phyloP scores from a whole-genome alignment of 2,329 filamentous ascomycete species.

The Scleromitrula shiraiana region DNA sequence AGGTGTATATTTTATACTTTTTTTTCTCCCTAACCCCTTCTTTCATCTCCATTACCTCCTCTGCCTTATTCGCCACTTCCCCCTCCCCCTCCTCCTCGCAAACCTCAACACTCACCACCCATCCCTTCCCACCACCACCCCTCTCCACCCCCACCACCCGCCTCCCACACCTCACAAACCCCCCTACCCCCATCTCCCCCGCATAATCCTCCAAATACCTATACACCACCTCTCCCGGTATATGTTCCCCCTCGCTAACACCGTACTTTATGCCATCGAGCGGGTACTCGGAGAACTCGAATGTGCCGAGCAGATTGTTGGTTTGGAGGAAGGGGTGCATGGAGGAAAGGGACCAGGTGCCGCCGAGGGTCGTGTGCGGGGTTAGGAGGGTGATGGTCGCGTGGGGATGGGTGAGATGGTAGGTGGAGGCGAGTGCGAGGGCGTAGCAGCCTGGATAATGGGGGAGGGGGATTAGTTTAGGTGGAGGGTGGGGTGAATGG shows the following conservation, averaged over 20 bases:
- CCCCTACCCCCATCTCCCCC: slow-evolving; percentile 41
- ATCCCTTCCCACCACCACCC: slow-evolving; percentile 36
- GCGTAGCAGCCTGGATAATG: slow-evolving; percentile 36
- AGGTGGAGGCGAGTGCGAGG: slow-evolving; percentile 53
- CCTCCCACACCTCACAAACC: slow-evolving; percentile 42
- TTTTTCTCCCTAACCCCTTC: neutral
- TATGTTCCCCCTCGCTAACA: slow-evolving; percentile 44
- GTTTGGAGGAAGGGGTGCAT: slow-evolving; percentile 62
- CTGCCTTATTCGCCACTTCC: neutral
- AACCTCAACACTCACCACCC: slow-evolving; percentile 26
- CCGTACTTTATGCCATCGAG: slow-evolving; percentile 50
- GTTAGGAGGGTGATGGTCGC: slow-evolving; percentile 52
- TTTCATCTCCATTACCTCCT: too few species aligned
- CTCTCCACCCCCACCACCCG: slow-evolving; percentile 40
- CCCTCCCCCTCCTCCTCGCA: neutral
- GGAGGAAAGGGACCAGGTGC: slow-evolving; percentile 60
- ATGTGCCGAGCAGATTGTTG: slow-evolving; percentile 67
- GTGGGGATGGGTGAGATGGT: slow-evolving; percentile 49
- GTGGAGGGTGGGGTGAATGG: too few species aligned
- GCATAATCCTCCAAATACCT: slow-evolving; percentile 50
- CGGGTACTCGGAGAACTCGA: slow-evolving; percentile 67
- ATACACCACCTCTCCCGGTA: slow-evolving; percentile 48
- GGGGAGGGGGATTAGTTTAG: too few species aligned
- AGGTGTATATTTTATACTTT: slow-evolving; percentile 29
- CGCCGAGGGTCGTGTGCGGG: slow-evolving; percentile 48